Conservation (phyloP, 495 filamentous ascomycete genomes). For the Aspergillus nidulans region DNA sequence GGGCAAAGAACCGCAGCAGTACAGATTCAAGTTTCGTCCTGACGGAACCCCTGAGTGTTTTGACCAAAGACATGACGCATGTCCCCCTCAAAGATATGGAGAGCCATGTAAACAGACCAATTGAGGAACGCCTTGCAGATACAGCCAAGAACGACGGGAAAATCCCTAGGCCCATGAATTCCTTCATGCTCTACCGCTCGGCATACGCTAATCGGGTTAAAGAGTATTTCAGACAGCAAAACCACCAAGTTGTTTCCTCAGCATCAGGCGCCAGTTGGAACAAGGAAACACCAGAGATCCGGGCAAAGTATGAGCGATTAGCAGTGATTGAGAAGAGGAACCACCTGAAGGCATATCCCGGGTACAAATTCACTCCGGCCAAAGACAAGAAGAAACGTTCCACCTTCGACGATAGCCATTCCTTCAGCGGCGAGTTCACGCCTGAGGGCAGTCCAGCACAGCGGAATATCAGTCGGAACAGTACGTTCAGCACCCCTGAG, state of each 20-base stretch:
- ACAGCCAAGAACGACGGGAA: slow-evolving; percentile 71
- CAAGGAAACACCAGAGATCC: slow-evolving; percentile 65
- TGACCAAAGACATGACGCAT: slow-evolving; percentile 63
- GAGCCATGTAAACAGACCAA: slow-evolving; percentile 68
- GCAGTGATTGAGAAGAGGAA: slow-evolving; percentile 80
- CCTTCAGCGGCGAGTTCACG: neutral
- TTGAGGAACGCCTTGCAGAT: slow-evolving; percentile 60
- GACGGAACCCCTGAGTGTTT: slow-evolving; percentile 63
- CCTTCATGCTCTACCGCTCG: slow-evolving; percentile 97
- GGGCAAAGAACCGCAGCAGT: slow-evolving; percentile 5
- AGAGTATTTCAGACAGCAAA: slow-evolving; percentile 75
- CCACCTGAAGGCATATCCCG: slow-evolving; percentile 80
- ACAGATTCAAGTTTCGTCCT: slow-evolving; percentile 5
- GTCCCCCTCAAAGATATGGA: slow-evolving; percentile 76
- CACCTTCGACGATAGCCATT: slow-evolving; percentile 31
- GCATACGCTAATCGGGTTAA: slow-evolving; percentile 87
- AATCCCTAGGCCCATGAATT: slow-evolving; percentile 92
- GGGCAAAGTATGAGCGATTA: slow-evolving; percentile 74
- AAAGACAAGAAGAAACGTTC: slow-evolving; percentile 58
- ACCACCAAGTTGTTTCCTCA: slow-evolving; percentile 89
- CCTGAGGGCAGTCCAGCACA: slow-evolving; percentile 21
- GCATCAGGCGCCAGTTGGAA: slow-evolving; percentile 84
- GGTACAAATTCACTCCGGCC: slow-evolving; percentile 90
- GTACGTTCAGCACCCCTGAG: slow-evolving; percentile 26
- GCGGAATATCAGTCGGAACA: slow-evolving; percentile 21